Evolutionary conservation across 2,329 filamentous ascomycete species (phyloP).

Genomic region (Amylocarpus encephaloides): DNA sequence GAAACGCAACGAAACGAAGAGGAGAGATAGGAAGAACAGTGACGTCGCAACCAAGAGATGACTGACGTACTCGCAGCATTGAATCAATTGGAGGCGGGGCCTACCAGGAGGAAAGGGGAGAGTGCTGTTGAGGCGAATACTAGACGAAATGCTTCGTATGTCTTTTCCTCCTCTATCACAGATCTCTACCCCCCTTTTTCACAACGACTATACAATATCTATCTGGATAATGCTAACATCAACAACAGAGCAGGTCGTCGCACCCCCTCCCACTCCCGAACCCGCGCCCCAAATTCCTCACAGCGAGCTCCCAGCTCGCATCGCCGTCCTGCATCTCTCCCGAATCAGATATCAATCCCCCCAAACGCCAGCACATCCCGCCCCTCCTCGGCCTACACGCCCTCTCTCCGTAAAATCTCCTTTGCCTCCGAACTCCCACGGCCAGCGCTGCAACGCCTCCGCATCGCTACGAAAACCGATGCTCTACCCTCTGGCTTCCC

Average conservation of each 20-base stretch:
- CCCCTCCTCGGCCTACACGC: background rate
- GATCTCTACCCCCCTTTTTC: background rate
- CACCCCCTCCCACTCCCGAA: too few relatives aligned
- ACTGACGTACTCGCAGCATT: constrained; percentile 1
- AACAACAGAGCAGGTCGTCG: background rate
- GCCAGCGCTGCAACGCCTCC: constrained; percentile 19
- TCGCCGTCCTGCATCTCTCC: background rate
- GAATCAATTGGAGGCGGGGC: constrained; percentile 2
- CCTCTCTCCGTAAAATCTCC: constrained; percentile 20
- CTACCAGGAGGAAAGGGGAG: background rate
- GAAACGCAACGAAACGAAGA: too few relatives aligned
- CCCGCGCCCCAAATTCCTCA: too few relatives aligned
- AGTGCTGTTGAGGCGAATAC: background rate
- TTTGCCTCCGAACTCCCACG: constrained; percentile 18
- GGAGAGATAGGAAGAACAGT: too few relatives aligned
- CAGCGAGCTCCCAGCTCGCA: background rate
- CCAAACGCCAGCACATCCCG: background rate
- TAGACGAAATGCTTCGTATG: constrained; percentile 2
- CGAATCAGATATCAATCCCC: background rate
- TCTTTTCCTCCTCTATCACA: background rate
- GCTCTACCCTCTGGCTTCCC: constrained; percentile 21
- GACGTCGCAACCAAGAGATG: background rate
- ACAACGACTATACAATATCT: background rate
- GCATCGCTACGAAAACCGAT: constrained; percentile 18
- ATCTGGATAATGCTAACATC: background rate